These are phyloP conservation scores for Rhizodiscina lignyota DNA, from an alignment of 495 filamentous ascomycete species.

Conservation along the genomic window DNA sequence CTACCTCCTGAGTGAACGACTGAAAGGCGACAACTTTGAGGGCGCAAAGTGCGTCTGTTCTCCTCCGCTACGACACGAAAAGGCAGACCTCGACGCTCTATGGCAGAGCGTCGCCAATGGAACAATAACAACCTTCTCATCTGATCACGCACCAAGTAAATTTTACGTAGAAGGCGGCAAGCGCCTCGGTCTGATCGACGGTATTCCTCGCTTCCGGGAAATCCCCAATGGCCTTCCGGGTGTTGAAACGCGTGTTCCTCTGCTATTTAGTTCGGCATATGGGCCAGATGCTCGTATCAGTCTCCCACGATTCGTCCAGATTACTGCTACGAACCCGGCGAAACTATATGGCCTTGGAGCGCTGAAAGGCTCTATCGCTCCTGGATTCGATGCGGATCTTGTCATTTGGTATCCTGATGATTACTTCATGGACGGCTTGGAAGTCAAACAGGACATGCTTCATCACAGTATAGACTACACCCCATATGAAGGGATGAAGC, in stretches of 20 bases:
- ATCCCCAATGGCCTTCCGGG: constrained; percentile 2
- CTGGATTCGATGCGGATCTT: constrained; percentile 1
- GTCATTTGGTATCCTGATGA: constrained; percentile 2
- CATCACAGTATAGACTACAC: constrained; percentile 3
- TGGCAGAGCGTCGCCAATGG: constrained; percentile 1
- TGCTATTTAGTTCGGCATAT: background rate
- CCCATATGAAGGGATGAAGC: constrained; percentile 1
- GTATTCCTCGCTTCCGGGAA: background rate
- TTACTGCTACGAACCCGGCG: background rate
- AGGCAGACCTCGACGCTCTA: background rate
- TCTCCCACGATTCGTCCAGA: background rate
- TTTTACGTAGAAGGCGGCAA: constrained; percentile 1
- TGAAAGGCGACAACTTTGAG: constrained; percentile 2
- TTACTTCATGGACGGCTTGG: background rate
- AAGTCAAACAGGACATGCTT: constrained; percentile 1
- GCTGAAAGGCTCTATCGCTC: background rate
- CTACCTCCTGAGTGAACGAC: background rate
- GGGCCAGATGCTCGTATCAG: background rate
- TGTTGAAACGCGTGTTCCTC: background rate
- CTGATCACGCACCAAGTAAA: background rate
- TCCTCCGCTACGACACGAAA: constrained; percentile 1
- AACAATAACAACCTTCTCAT: constrained; percentile 2
- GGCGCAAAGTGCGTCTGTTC: constrained; percentile 2
- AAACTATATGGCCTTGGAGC: constrained; percentile 1
- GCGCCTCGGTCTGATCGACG: constrained; percentile 1